Conservation (phyloP, 768 basidiomycete species). For the Melanogaster broomeanus region DNA sequence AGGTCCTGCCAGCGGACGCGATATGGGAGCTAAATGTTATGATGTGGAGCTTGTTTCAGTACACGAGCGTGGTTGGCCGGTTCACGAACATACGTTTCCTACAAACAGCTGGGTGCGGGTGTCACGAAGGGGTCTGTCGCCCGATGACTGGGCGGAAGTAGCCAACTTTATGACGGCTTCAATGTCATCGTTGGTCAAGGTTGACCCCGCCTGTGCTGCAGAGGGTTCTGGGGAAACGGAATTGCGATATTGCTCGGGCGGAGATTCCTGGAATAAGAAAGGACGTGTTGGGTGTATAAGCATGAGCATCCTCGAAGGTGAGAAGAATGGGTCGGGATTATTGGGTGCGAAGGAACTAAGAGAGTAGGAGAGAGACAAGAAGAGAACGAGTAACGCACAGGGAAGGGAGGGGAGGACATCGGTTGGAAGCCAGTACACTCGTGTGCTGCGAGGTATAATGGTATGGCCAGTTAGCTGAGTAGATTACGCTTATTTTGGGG, state of each 20-base stretch:
- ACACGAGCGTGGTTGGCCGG: constrained; percentile 2
- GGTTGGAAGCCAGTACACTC: constrained; percentile 1
- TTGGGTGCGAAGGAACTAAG: background rate
- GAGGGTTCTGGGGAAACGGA: constrained; percentile 9
- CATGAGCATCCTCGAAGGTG: background rate
- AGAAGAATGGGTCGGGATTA: background rate
- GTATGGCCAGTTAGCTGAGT: background rate
- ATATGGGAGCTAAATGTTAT: constrained; percentile 77
- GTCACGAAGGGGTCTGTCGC: constrained; percentile 64
- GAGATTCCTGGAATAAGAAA: constrained; percentile 10
- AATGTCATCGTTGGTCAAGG: constrained; percentile 79
- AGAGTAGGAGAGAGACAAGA: background rate
- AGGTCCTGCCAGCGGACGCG: constrained; percentile 99
- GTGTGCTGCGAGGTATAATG: background rate
- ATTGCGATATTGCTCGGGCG: background rate
- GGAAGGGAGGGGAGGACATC: constrained; percentile 17
- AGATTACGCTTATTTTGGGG: constrained; percentile 9
- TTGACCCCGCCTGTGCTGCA: constrained; percentile 10
- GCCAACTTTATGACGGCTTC: constrained; percentile 91
- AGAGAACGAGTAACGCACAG: constrained; percentile 6
- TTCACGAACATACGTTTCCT: constrained; percentile 72
- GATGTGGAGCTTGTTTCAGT: background rate
- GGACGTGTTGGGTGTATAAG: background rate
- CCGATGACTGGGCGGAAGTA: constrained; percentile 64
- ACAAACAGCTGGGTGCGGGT: constrained; percentile 95